Base-by-base conservation (phyloP, 1,139 yeast genomes). In the Debaryomycetaceae sp. region DNA sequence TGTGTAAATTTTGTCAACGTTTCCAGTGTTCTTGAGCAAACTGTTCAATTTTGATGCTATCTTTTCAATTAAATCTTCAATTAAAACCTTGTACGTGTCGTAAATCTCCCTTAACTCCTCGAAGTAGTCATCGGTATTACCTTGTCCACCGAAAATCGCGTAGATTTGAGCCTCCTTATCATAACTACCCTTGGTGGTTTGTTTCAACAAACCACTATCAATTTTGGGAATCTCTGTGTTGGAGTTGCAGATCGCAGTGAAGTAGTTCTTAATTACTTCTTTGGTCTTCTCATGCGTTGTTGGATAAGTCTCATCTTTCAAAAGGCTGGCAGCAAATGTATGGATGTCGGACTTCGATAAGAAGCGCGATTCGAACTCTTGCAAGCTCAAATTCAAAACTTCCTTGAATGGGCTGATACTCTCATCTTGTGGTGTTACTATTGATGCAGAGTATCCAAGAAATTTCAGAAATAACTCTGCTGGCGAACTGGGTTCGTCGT, bases 81-180 rank as follows among this genome's bases (percentile, higher is more conserved):
- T 72, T 48, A 92, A 74, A 24, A 87, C 87, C 51, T 82, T 75
- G 71, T 94, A 92, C 46, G 82, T 74, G 48, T 78, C 72, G 71
- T 86, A 83, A 45, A 89, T 66, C 52, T 89, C 95, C 63, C 96
- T 82, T 59, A 92, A 80, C 72, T 94, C 99, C 60, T 91, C 97
- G 58, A 92, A 92, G 73, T 89, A 92, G 61, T 92, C 98, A 59
- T 94, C 98, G 38, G 95, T 83, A 70, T 88, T 91, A 69, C 99
- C 99, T 73, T 92, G 99, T 56, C 99, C 99, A 63, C 99, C 98
- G 56, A 92, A 92, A 49, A 92, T 82, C 47, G 97, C 96, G 46
- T 78, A 81, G 43, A 89, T 65, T 46, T 75, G 69, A 40, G 94
- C 89, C 33, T 67, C 56, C 13, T 35, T 32, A 2, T 30, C 28